These are phyloP conservation scores for Melaleuca alternifolia DNA, from an alignment of 345 rosid genomes.

Conservation along the genomic window DNA sequence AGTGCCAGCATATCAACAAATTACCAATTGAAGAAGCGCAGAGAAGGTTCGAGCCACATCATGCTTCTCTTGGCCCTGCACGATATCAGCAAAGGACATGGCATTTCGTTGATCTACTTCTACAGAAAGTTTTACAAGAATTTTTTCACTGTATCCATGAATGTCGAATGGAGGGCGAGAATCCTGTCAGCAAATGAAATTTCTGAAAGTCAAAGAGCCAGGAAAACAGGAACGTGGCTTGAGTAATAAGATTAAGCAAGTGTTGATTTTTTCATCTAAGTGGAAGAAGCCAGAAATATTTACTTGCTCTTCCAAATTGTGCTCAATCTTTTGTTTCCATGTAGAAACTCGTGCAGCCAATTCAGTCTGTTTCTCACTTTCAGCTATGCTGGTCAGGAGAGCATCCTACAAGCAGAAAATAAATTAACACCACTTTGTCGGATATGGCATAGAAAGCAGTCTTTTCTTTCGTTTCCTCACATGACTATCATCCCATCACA, in stretches of 20 bases:
- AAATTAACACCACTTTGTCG: background rate
- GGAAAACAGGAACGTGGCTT: background rate
- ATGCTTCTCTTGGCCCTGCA: slow-evolving; percentile 69
- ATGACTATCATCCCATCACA: background rate
- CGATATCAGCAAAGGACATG: slow-evolving; percentile 52
- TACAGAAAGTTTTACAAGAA: slow-evolving; percentile 47
- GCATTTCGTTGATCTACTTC: slow-evolving; percentile 24
- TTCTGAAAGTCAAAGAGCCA: background rate
- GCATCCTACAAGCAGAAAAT: slow-evolving; percentile 52
- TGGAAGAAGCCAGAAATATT: background rate
- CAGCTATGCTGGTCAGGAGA: slow-evolving; percentile 90
- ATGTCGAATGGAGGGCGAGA: slow-evolving; percentile 85
- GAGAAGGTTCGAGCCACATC: slow-evolving; percentile 91
- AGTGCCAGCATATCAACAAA: background rate
- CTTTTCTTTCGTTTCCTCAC: background rate
- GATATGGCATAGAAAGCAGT: background rate
- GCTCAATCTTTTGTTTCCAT: slow-evolving; percentile 94
- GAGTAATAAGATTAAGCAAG: background rate
- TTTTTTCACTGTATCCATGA: slow-evolving; percentile 67
- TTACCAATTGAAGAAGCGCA: slow-evolving; percentile 95
- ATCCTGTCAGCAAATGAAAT: slow-evolving; percentile 42
- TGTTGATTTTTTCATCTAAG: background rate
- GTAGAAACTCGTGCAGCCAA: slow-evolving; percentile 81
- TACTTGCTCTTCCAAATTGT: slow-evolving; percentile 90
- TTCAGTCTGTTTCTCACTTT: slow-evolving; percentile 85